These are phyloP conservation scores for Adansonia gregorii DNA, from an alignment of 441 rosid genomes.

Conservation along the genomic window DNA sequence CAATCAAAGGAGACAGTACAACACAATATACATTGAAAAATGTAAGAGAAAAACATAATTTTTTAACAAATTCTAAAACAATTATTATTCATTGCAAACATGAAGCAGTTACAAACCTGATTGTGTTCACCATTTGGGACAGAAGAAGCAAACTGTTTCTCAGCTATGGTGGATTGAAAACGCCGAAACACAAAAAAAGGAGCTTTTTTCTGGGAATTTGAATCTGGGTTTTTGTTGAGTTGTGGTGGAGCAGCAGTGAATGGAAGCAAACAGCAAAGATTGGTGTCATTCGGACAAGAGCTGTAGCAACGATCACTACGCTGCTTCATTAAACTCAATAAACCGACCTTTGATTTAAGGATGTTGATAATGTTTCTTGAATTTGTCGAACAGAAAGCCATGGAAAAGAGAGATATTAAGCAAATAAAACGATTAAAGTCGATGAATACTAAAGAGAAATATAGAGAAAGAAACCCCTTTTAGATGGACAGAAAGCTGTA, in stretches of 20 bases:
- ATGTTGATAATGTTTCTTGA: conserved; percentile 29
- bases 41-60: not conserved
- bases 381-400: conserved; percentile 39
- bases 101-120: conserved; percentile 36
- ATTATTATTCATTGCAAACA: not conserved
- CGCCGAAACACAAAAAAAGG: conserved; percentile 31
- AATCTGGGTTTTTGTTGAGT: conserved; percentile 25
- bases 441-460: not conserved
- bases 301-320: not conserved
- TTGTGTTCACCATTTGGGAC: conserved; percentile 20
- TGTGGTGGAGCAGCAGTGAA: not conserved
- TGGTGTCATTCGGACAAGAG: conserved; percentile 26
- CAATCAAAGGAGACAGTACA: not conserved
- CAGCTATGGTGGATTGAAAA: conserved; percentile 42
- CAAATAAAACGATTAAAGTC: not conserved
- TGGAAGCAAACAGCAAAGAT: not conserved
- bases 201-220: not conserved
- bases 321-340: conserved; percentile 24
- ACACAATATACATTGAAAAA: not conserved
- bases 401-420: conserved; percentile 2
- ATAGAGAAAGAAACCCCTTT: too few relatives aligned
- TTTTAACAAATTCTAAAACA: not conserved
- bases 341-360: conserved; percentile 32
- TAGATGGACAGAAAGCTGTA: too few relatives aligned
- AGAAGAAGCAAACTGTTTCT: conserved; percentile 34